Evolutionary conservation across 2,329 filamentous ascomycete genomes (phyloP).

Genomic region (Pestalotiopsis sp.): DNA sequence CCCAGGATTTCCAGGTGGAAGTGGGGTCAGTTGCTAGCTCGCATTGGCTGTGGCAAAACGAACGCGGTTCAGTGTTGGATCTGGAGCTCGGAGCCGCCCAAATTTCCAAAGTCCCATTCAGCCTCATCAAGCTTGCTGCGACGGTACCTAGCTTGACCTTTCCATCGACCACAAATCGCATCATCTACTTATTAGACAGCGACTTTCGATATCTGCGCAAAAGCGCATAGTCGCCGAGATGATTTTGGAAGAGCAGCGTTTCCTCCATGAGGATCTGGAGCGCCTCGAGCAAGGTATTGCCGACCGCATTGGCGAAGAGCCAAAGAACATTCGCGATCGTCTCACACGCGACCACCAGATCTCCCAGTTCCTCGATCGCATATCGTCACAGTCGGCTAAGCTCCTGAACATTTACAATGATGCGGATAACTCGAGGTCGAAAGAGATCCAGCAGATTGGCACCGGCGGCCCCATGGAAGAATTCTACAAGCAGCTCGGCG

Average conservation of each 20-base stretch:
- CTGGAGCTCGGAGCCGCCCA: conserved; percentile 10
- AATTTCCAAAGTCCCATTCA: conserved; percentile 19
- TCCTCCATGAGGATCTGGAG: conserved; percentile 94
- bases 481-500: conserved; percentile 82
- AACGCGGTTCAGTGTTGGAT: conserved; percentile 8
- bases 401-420: conserved; percentile 85
- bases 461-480: conserved; percentile 85
- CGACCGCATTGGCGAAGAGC: conserved; percentile 85
- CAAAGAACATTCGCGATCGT: conserved; percentile 84
- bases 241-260: conserved; percentile 91
- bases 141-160: neutral
- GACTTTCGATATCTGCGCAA: neutral
- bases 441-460: conserved; percentile 82
- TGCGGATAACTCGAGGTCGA: conserved; percentile 66
- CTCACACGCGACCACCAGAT: conserved; percentile 92
- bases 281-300: conserved; percentile 91
- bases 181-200: neutral
- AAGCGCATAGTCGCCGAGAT: conserved; percentile 43
- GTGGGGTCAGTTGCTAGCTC: neutral
- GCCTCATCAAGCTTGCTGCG: conserved; percentile 12
- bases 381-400: conserved; percentile 80
- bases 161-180: neutral
- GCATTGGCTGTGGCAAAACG: conserved; percentile 16
- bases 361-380: conserved; percentile 79
- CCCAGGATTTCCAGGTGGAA: neutral